These are phyloP conservation scores for Botrytis pseudocinerea DNA, from an alignment of 2,329 filamentous ascomycete species.

Conservation along the genomic window DNA sequence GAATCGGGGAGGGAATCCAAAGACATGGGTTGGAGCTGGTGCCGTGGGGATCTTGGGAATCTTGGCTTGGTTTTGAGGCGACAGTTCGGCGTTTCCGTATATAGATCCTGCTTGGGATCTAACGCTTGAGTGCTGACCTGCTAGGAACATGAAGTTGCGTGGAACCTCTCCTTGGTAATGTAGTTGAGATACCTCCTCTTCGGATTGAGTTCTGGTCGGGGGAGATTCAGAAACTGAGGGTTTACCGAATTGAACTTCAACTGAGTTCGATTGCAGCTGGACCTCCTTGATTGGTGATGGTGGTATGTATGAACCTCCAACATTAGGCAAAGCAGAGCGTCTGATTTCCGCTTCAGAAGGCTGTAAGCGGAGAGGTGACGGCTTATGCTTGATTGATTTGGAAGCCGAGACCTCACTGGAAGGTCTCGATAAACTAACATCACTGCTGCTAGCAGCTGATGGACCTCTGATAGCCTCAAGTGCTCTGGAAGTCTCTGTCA, in stretches of 20 bases:
- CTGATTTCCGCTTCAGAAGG: slow-evolving; percentile 13
- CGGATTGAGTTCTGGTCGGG: neutral
- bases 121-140: slow-evolving; percentile 9
- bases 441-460: neutral
- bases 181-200: slow-evolving; percentile 8
- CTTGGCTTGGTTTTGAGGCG: neutral
- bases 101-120: slow-evolving; percentile 9
- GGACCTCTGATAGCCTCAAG: neutral
- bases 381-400: slow-evolving; percentile 19
- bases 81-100: slow-evolving; percentile 2
- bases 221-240: neutral
- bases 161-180: slow-evolving; percentile 7
- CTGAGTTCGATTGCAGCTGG: neutral
- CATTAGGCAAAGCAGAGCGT: neutral
- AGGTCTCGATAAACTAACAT: neutral
- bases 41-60: neutral
- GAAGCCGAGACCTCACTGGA: slow-evolving; percentile 4
- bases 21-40: slow-evolving; percentile 6
- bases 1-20: neutral
- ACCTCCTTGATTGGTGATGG: slow-evolving; percentile 7
- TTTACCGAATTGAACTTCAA: neutral
- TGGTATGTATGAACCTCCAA: slow-evolving; percentile 6
- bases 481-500: neutral
- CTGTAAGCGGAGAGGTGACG: slow-evolving; percentile 13
- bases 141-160: slow-evolving; percentile 8